phyloP scores from a whole-genome alignment of 257 asterid genomes.

The Datura wrightii region DNA sequence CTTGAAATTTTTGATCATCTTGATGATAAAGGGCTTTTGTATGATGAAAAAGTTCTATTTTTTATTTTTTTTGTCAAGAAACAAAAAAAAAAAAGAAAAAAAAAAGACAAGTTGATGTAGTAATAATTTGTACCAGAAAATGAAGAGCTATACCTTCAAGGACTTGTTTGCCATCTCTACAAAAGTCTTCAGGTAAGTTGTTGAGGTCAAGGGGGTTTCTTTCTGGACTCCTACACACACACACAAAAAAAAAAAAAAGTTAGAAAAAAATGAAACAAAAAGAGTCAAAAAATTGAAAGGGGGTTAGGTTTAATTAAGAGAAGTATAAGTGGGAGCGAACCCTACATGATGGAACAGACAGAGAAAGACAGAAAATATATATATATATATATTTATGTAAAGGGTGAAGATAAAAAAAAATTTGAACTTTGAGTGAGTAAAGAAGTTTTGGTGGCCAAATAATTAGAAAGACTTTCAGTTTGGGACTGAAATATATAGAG shows the following conservation, averaged over 20 bases:
- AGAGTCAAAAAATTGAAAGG: conserved; percentile 9
- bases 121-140: conserved; percentile 62
- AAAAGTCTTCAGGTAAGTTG: conserved; percentile 90
- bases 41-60: neutral
- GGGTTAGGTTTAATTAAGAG: too few relatives aligned
- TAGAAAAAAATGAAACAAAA: neutral
- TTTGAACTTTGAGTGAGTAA: too few relatives aligned
- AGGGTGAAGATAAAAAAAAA: too few relatives aligned
- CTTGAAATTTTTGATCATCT: neutral
- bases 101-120: neutral
- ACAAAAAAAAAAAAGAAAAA: too few relatives aligned
- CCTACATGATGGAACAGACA: conserved; percentile 51
- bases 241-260: neutral
- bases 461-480: conserved; percentile 67
- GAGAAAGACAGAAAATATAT: too few relatives aligned
- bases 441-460: conserved; percentile 38
- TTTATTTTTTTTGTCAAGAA: neutral
- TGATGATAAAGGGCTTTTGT: neutral
- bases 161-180: conserved; percentile 62
- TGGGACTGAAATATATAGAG: conserved; percentile 55
- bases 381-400: too few relatives aligned
- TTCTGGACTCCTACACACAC: conserved; percentile 73
- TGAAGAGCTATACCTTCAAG: conserved; percentile 76
- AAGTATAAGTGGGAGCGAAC: conserved; percentile 48
- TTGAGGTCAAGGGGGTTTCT: conserved; percentile 89